These are phyloP conservation scores for Globisporangium ultimum DNA, from an alignment of 352 stramenopile species.

Conservation along the genomic window DNA sequence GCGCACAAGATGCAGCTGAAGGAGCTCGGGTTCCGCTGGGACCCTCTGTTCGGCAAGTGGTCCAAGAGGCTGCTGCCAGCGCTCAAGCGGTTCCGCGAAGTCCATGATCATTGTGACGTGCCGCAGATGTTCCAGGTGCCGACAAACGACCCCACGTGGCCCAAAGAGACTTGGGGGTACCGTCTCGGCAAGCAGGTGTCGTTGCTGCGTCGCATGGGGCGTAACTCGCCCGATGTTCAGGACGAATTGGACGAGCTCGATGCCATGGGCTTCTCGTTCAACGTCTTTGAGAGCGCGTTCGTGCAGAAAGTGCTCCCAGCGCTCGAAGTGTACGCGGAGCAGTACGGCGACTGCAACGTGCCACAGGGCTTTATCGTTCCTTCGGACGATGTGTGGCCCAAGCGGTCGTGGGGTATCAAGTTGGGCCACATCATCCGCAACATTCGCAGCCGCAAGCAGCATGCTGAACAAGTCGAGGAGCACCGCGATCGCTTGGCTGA, in stretches of 20 bases:
- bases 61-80: constrained; percentile 50
- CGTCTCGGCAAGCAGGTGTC: constrained; percentile 84
- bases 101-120: constrained; percentile 87
- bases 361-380: constrained; percentile 90
- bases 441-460: constrained; percentile 85
- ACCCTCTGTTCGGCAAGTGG: constrained; percentile 60
- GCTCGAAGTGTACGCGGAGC: constrained; percentile 78
- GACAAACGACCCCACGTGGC: constrained; percentile 64
- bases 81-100: constrained; percentile 67
- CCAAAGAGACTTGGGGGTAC: constrained; percentile 77
- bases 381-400: constrained; percentile 66
- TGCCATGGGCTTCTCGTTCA: constrained; percentile 66
- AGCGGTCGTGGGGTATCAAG: constrained; percentile 79
- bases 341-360: constrained; percentile 86
- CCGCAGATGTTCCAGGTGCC: constrained; percentile 89
- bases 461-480: constrained; percentile 82
- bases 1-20: constrained; percentile 35
- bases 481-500: constrained; percentile 77
- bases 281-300: constrained; percentile 58
- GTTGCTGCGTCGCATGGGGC: constrained; percentile 47
- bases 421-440: constrained; percentile 88
- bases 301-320: constrained; percentile 59
- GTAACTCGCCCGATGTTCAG: constrained; percentile 29
- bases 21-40: constrained; percentile 53
- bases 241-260: constrained; percentile 59